Conservation (phyloP, 2,329 filamentous ascomycete species). For the Phoma sp. region DNA sequence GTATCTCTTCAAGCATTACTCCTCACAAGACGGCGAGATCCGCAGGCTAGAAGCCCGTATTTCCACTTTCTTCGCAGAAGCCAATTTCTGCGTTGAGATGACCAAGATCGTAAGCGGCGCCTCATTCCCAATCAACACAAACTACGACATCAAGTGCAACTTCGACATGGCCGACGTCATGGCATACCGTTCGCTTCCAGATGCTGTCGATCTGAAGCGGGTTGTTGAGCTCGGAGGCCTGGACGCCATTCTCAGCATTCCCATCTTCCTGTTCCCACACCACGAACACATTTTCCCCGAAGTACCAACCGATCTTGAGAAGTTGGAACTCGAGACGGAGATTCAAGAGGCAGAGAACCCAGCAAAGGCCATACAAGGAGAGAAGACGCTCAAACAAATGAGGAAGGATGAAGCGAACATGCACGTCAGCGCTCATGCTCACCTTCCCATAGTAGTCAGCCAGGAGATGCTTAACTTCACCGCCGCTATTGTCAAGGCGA, state of each 20-base stretch:
- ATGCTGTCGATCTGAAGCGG: slow-evolving; percentile 54
- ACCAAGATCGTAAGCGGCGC: slow-evolving; percentile 55
- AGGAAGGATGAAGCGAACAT: slow-evolving; percentile 59
- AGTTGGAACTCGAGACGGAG: slow-evolving; percentile 46
- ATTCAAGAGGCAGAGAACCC: slow-evolving; percentile 54
- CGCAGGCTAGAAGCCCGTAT: slow-evolving; percentile 56
- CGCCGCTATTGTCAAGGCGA: slow-evolving; percentile 64
- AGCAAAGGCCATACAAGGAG: slow-evolving; percentile 53
- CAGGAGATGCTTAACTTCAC: slow-evolving; percentile 62
- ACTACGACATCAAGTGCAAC: slow-evolving; percentile 57
- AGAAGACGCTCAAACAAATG: slow-evolving; percentile 51
- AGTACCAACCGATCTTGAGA: slow-evolving; percentile 45
- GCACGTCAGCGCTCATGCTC: slow-evolving; percentile 57
- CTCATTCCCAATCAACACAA: slow-evolving; percentile 58
- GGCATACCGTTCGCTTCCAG: slow-evolving; percentile 57
- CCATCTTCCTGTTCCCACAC: slow-evolving; percentile 60
- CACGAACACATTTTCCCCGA: slow-evolving; percentile 62
- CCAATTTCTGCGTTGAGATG: slow-evolving; percentile 61
- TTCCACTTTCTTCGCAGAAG: slow-evolving; percentile 59
- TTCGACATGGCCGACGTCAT: slow-evolving; percentile 58
- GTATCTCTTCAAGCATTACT: slow-evolving; percentile 60
- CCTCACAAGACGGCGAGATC: slow-evolving; percentile 54
- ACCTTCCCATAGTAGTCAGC: slow-evolving; percentile 59
- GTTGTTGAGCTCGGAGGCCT: slow-evolving; percentile 61
- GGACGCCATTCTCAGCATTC: slow-evolving; percentile 58